Conservation (phyloP, 768 basidiomycete genomes). For the Heimioporus sp. region DNA sequence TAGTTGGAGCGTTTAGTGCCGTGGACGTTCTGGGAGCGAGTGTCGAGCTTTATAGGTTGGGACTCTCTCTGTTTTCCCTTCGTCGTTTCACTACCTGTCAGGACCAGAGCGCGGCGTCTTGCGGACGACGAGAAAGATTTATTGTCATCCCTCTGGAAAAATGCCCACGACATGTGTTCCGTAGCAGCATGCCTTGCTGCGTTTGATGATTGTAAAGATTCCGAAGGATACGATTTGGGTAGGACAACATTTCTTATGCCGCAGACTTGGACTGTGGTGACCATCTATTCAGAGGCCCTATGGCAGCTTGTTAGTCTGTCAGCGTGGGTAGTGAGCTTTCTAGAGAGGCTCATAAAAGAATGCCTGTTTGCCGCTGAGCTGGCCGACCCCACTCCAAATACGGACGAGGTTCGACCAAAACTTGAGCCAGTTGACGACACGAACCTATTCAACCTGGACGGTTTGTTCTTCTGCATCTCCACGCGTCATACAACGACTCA, state of each 20-base stretch:
- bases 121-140: slow-evolving; percentile 38
- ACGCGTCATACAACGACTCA: slow-evolving; percentile 40
- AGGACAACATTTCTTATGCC: background rate
- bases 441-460: slow-evolving; percentile 18
- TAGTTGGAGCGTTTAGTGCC: slow-evolving; percentile 38
- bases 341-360: slow-evolving; percentile 61
- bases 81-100: slow-evolving; percentile 14
- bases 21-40: slow-evolving; percentile 51
- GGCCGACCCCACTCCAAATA: slow-evolving; percentile 8
- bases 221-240: slow-evolving; percentile 65
- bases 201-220: slow-evolving; percentile 66
- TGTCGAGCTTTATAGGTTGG: slow-evolving; percentile 37
- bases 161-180: slow-evolving; percentile 67
- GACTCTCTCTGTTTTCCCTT: background rate
- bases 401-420: slow-evolving; percentile 17
- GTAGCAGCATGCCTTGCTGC: slow-evolving; percentile 57
- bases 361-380: slow-evolving; percentile 38
- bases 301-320: slow-evolving; percentile 71
- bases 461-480: slow-evolving; percentile 26
- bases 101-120: slow-evolving; percentile 31
- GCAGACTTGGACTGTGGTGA: slow-evolving; percentile 4
- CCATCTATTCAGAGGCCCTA: slow-evolving; percentile 48
- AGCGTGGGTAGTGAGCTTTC: slow-evolving; percentile 58
- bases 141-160: slow-evolving; percentile 50
- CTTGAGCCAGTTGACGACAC: slow-evolving; percentile 28